Evolutionary conservation across 2,329 filamentous ascomycete genomes (phyloP).

Genomic region (Nemania serpens): DNA sequence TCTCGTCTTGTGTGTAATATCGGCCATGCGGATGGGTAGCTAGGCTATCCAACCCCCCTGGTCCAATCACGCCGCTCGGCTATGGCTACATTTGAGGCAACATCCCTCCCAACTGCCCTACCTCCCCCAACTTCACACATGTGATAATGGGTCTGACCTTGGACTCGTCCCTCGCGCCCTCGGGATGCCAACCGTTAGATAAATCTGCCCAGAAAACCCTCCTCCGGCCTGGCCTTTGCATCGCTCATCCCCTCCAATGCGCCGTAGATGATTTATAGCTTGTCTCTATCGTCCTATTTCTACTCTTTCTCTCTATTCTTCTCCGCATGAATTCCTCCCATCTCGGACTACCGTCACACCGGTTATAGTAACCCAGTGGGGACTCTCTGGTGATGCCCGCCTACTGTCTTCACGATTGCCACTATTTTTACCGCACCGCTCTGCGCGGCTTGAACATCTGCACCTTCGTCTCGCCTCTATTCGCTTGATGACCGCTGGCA

Average conservation of each 20-base stretch:
- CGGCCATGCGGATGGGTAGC: conserved; percentile 42
- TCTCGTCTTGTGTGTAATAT: conserved; percentile 27
- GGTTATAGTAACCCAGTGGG: conserved; percentile 28
- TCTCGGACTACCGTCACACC: conserved; percentile 18
- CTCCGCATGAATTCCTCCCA: conserved; percentile 19
- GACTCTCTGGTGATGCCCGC: conserved; percentile 70
- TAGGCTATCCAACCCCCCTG: conserved; percentile 29
- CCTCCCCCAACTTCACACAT: conserved; percentile 35
- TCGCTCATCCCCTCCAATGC: conserved; percentile 5
- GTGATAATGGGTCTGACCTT: conserved; percentile 35
- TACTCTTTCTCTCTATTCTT: conserved; percentile 5
- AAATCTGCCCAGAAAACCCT: conserved; percentile 24
- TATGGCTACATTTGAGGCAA: conserved; percentile 34
- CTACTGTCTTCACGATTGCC: conserved; percentile 84
- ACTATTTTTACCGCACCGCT: conserved; percentile 91
- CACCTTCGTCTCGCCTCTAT: conserved; percentile 77
- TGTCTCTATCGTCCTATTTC: conserved; percentile 15
- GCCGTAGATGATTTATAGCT: conserved; percentile 29
- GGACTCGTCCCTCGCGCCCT: conserved; percentile 21
- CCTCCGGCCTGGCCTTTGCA: conserved; percentile 4
- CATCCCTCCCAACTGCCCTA: conserved; percentile 35
- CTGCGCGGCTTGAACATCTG: conserved; percentile 83
- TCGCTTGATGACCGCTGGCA: conserved; percentile 58
- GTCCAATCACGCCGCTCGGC: conserved; percentile 37
- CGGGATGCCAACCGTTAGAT: conserved; percentile 30